Evolutionary conservation across 208 protist species (phyloP).

Genomic region (Porcisia hertigi): DNA sequence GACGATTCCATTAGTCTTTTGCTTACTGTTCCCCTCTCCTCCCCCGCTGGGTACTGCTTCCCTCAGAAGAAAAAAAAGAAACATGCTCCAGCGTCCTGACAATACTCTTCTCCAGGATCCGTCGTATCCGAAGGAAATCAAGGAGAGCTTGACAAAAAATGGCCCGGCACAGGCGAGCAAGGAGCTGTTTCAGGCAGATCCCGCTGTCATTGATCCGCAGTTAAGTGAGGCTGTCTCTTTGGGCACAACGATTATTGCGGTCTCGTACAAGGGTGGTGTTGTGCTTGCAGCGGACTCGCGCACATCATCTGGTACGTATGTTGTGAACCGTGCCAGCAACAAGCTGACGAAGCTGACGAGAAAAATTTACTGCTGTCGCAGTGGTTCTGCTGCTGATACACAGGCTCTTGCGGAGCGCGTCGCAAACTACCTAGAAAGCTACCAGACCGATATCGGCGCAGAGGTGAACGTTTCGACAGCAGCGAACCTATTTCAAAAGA

Average conservation of each 20-base stretch:
- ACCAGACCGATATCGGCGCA: conserved; percentile 89
- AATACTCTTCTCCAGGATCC: conserved; percentile 78
- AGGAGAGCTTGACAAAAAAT: conserved; percentile 55
- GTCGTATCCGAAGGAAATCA: conserved; percentile 60
- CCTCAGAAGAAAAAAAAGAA: not conserved
- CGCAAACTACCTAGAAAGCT: conserved; percentile 92
- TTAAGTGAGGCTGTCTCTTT: conserved; percentile 86
- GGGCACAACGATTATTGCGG: conserved; percentile 98
- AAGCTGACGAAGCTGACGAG: conserved; percentile 98
- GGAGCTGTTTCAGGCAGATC: conserved; percentile 71
- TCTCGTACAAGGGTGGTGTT: conserved; percentile 96
- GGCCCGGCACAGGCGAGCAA: conserved; percentile 64
- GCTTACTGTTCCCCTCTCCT: not conserved
- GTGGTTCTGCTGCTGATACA: conserved; percentile 98
- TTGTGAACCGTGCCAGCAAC: conserved; percentile 97
- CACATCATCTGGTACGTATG: conserved; percentile 96
- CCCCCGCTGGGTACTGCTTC: not conserved
- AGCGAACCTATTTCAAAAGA: conserved; percentile 95
- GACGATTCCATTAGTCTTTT: not conserved
- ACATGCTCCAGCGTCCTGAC: conserved; percentile 76
- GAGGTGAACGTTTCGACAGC: conserved; percentile 94
- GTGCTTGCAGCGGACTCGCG: conserved; percentile 97
- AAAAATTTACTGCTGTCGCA: conserved; percentile 97
- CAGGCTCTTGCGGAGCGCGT: conserved; percentile 95
- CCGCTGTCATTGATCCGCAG: conserved; percentile 81